Conservation (phyloP, 345 rosid genomes). For the Lepidium didymum region DNA sequence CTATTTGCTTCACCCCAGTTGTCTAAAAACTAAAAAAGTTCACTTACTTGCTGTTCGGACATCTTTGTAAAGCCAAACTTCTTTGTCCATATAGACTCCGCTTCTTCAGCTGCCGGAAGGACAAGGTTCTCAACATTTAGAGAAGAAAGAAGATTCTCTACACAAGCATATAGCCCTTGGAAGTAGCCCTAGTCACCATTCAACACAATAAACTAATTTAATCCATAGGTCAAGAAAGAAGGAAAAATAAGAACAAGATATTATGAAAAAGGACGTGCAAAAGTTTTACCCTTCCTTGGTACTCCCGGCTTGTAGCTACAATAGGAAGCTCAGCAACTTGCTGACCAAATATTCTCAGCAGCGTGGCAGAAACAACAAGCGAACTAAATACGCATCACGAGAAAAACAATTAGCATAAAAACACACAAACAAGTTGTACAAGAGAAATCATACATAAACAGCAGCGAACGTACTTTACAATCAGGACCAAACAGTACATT, state of each 20-base stretch:
- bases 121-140: slow-evolving; percentile 78
- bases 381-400: slow-evolving; percentile 37
- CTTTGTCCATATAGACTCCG: slow-evolving; percentile 88
- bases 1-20: not conserved
- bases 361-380: slow-evolving; percentile 89
- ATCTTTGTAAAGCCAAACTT: slow-evolving; percentile 81
- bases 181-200: slow-evolving; percentile 62
- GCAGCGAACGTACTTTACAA: slow-evolving; percentile 46
- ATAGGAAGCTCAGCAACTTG: slow-evolving; percentile 98
- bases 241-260: not conserved
- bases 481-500: slow-evolving; percentile 74
- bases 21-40: not conserved
- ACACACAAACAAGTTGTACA: not conserved
- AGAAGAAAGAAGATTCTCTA: slow-evolving; percentile 66
- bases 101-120: slow-evolving; percentile 97
- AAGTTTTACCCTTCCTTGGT: slow-evolving; percentile 79
- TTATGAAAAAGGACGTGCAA: not conserved
- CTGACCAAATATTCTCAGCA: slow-evolving; percentile 82
- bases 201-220: not conserved
- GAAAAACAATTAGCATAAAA: slow-evolving; percentile 3
- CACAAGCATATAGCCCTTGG: slow-evolving; percentile 77
- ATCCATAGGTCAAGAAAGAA: not conserved
- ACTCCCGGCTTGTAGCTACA: slow-evolving; percentile 83
- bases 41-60: slow-evolving; percentile 64
- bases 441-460: not conserved